Base-by-base conservation (phyloP, 2,329 filamentous ascomycete species). In the Ceratocystis eucalypticola region DNA sequence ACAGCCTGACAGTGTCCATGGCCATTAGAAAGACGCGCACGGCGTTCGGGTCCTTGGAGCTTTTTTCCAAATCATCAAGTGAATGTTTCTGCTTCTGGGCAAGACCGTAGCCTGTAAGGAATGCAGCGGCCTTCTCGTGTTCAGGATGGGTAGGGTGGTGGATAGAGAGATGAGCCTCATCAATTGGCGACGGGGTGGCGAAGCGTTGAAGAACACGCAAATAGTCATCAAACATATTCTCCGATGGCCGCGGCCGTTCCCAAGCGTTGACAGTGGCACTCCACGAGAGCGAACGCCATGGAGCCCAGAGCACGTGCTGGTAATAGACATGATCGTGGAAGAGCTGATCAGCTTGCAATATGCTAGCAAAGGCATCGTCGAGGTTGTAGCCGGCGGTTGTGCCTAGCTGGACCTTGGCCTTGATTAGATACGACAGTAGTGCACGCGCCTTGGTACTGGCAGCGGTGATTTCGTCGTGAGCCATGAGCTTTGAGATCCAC, bases 111-210 rank as follows among this genome's bases (percentile, higher is more conserved):
- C 1, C 70, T 68, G 5, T 73, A 69, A 84, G 77, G 65, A 80
- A 78, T 1, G 75, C 71, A 10, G 84, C 70, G 0, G 83, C 83
- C 1, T 76, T 75, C 1, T 74, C 72, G 25, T 79, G 76, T 30
- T 77, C 76, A 0, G 83, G 82, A 1, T 75, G 74, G 0, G 78
- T 79, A 0, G 83, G 83, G 70, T 85, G 82, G 66, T 81, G 76
- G 1, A 85, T 75, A 33, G 80, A 76, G 2, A 85, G 74, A 69
- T 85, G 83, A 0, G 82, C 82, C 41, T 76, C 75, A 62, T 82
- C 79, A 6, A 83, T 71, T 6, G 71, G 71, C 46, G 79, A 72
- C 1, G 75, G 72, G 28, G 45, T 70, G 4, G 73, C 69, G 17
- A 80, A 73, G 17, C 74, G 75, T 62, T 77, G 73, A 25, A 79